phyloP scores from a whole-genome alignment of 1,284 basidiomycete genomes.

The Tilletia indica region DNA sequence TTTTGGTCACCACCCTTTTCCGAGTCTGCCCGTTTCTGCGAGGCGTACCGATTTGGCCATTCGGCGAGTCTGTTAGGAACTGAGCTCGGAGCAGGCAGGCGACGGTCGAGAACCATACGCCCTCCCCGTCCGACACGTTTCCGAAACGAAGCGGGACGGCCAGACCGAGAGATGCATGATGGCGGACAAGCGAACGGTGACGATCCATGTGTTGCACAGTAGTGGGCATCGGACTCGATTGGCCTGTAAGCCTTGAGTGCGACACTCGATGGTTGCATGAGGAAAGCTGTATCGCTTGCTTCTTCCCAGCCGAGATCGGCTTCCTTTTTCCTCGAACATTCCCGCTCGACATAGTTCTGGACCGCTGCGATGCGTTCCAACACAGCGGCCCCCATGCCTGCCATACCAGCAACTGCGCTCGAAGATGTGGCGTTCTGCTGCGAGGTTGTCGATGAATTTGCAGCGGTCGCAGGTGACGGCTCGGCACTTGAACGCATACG shows the following conservation, averaged over 20 bases:
- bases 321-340: slow-evolving; percentile 43
- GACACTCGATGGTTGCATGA: slow-evolving; percentile 42
- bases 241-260: slow-evolving; percentile 48
- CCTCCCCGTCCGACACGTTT: slow-evolving; percentile 52
- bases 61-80: slow-evolving; percentile 47
- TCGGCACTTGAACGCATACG: slow-evolving; percentile 37
- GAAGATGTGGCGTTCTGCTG: not conserved
- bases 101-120: slow-evolving; percentile 51
- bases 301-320: slow-evolving; percentile 52
- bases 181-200: slow-evolving; percentile 28
- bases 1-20: not conserved
- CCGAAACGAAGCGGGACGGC: slow-evolving; percentile 52
- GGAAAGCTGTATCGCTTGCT: slow-evolving; percentile 49
- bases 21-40: not conserved
- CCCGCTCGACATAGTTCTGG: slow-evolving; percentile 52
- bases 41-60: slow-evolving; percentile 34
- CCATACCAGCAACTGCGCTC: not conserved
- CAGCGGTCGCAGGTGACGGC: slow-evolving; percentile 25
- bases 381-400: slow-evolving; percentile 41
- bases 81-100: slow-evolving; percentile 47
- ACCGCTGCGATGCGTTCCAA: slow-evolving; percentile 50
- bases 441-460: slow-evolving; percentile 16
- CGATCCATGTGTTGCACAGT: slow-evolving; percentile 19
- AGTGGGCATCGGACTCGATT: slow-evolving; percentile 40
- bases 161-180: slow-evolving; percentile 31